These are phyloP conservation scores for Trametes polyzona DNA, from an alignment of 1,284 basidiomycete species.

Conservation along the genomic window DNA sequence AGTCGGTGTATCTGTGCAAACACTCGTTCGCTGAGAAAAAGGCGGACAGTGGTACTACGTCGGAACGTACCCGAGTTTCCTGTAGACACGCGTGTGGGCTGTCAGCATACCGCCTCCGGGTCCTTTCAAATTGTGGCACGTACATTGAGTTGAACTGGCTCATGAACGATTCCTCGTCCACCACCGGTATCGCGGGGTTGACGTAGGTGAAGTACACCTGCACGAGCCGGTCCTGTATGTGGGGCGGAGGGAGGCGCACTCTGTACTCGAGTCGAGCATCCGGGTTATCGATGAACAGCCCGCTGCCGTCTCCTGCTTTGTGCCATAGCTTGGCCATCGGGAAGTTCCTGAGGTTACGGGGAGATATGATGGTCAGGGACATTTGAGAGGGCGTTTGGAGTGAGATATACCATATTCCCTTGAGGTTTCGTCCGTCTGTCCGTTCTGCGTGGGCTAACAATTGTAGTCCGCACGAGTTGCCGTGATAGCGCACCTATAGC, in stretches of 20 bases:
- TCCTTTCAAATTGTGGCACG: slow-evolving; percentile 29
- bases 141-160: slow-evolving; percentile 65
- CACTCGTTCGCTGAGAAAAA: too few relatives aligned
- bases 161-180: slow-evolving; percentile 75
- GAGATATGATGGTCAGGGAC: background rate
- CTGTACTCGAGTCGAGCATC: slow-evolving; percentile 41
- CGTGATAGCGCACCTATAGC: slow-evolving; percentile 80
- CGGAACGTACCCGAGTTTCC: slow-evolving; percentile 1
- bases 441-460: slow-evolving; percentile 68
- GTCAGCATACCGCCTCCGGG: too few relatives aligned
- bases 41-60: background rate
- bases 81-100: background rate
- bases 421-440: slow-evolving; percentile 60
- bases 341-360: slow-evolving; percentile 55
- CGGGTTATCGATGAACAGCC: background rate
- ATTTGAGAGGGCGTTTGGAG: background rate
- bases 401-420: slow-evolving; percentile 68
- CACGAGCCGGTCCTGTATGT: slow-evolving; percentile 70
- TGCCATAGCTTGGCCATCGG: slow-evolving; percentile 59
- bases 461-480: slow-evolving; percentile 74
- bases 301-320: background rate
- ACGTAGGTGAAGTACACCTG: slow-evolving; percentile 80
- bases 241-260: slow-evolving; percentile 54
- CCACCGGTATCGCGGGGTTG: slow-evolving; percentile 76
- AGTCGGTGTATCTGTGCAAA: slow-evolving; percentile 10